phyloP scores from a whole-genome alignment of 1,284 basidiomycete species.

The Schizophyllum amplum region DNA sequence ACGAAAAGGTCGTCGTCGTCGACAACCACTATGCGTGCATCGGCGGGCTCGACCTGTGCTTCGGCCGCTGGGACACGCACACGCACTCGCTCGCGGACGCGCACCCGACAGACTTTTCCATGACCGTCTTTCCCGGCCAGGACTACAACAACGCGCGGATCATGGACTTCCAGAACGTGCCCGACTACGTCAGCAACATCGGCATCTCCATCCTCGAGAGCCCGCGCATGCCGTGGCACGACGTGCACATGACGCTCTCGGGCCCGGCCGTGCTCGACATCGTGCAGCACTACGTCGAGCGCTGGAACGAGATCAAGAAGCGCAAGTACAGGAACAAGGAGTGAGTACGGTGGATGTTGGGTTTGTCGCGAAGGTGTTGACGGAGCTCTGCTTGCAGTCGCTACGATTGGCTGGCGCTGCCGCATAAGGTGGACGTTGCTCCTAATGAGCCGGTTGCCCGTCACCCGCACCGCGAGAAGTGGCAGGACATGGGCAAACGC shows the following conservation, averaged over 20 bases:
- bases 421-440: conserved; percentile 54
- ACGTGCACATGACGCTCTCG: conserved; percentile 86
- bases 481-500: conserved; percentile 46
- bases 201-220: conserved; percentile 64
- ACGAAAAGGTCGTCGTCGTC: conserved; percentile 80
- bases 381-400: background rate
- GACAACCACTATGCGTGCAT: conserved; percentile 80
- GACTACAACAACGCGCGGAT: conserved; percentile 87
- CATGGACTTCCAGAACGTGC: conserved; percentile 76
- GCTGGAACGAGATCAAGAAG: conserved; percentile 82
- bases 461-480: conserved; percentile 64
- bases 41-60: conserved; percentile 87
- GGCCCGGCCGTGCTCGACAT: too few species aligned
- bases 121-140: conserved; percentile 87
- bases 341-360: too few species aligned
- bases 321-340: too few species aligned
- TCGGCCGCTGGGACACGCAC: conserved; percentile 91
- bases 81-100: too few species aligned
- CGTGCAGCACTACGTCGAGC: too few species aligned
- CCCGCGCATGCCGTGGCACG: conserved; percentile 85
- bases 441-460: conserved; percentile 61
- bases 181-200: conserved; percentile 71
- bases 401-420: conserved; percentile 74
- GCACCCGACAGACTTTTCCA: conserved; percentile 77
- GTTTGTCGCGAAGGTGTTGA: too few species aligned